A percentile compares a stretch with the other conserved stretches of the same genome.
Conservation (phyloP, 2,329 filamentous ascomycete genomes). For the Botrytis elliptica region DNA sequence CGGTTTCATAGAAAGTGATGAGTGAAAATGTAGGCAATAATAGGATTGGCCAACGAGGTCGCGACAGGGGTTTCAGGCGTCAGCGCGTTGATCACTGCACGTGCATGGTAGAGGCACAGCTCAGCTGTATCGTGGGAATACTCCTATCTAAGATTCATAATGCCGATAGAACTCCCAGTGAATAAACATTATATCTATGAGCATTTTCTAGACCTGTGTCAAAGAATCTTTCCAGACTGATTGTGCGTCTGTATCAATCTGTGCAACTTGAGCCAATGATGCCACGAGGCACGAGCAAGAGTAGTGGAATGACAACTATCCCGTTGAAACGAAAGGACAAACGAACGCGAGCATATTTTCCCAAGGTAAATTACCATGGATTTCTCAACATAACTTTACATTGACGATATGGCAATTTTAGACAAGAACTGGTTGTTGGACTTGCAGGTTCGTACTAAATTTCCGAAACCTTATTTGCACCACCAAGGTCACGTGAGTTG, state of each 20-base stretch:
- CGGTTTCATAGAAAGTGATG: background rate
- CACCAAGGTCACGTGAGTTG: background rate
- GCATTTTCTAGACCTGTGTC: background rate
- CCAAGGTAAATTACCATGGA: background rate
- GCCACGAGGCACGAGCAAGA: background rate
- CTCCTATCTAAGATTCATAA: background rate
- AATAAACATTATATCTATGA: background rate
- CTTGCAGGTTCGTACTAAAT: slow-evolving; percentile 7
- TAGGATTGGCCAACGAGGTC: background rate
- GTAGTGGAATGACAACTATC: background rate
- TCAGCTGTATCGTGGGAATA: background rate
- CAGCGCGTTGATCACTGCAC: background rate
- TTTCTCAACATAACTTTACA: background rate
- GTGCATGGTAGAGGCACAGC: background rate
- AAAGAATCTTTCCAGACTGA: background rate
- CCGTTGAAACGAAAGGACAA: background rate
- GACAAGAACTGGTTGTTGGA: slow-evolving; percentile 1
- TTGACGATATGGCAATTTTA: background rate
- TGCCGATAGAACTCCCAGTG: background rate
- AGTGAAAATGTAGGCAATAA: background rate
- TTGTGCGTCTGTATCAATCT: background rate
- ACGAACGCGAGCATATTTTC: background rate
- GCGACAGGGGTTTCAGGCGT: background rate
- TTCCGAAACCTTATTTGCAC: background rate
- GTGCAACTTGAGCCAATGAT: background rate